These are phyloP conservation scores for Penicillium steckii DNA, from an alignment of 495 filamentous ascomycete genomes.

Conservation along the genomic window DNA sequence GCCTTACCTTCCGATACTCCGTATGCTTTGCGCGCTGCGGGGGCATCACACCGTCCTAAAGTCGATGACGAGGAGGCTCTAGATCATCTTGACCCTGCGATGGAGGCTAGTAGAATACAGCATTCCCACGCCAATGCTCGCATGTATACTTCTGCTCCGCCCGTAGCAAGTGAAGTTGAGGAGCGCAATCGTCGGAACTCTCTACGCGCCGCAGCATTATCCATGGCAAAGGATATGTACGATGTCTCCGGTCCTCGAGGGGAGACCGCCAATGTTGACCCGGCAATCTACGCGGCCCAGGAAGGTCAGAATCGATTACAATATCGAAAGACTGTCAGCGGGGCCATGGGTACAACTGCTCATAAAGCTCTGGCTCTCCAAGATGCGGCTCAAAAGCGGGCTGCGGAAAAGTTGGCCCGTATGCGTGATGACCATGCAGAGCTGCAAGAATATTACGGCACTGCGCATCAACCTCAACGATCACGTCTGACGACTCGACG, in stretches of 20 bases:
- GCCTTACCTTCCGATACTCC: constrained; percentile 54
- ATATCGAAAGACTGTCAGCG: constrained; percentile 34
- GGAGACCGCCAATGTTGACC: constrained; percentile 12
- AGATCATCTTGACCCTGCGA: constrained; percentile 37
- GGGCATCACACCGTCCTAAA: constrained; percentile 49
- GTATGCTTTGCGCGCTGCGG: constrained; percentile 69
- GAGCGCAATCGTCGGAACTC: constrained; percentile 69
- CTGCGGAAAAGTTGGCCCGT: constrained; percentile 76
- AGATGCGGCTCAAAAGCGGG: constrained; percentile 80
- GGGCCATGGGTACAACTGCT: constrained; percentile 28
- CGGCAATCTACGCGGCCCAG: constrained; percentile 38
- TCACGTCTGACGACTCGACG: constrained; percentile 58
- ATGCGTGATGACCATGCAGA: constrained; percentile 69
- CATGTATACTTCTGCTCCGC: constrained; percentile 76
- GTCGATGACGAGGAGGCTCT: constrained; percentile 26
- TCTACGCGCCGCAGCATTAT: constrained; percentile 75
- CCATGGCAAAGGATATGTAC: constrained; percentile 88
- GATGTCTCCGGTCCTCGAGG: constrained; percentile 52
- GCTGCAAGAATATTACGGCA: constrained; percentile 74
- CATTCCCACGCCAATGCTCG: constrained; percentile 52
- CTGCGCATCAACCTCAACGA: constrained; percentile 44
- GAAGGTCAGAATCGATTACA: constrained; percentile 36
- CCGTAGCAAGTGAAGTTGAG: constrained; percentile 67
- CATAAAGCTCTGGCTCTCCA: constrained; percentile 64
- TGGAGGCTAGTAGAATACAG: constrained; percentile 57